Base-by-base conservation (phyloP, 768 basidiomycete genomes). In the Tricholoma matsutake region DNA sequence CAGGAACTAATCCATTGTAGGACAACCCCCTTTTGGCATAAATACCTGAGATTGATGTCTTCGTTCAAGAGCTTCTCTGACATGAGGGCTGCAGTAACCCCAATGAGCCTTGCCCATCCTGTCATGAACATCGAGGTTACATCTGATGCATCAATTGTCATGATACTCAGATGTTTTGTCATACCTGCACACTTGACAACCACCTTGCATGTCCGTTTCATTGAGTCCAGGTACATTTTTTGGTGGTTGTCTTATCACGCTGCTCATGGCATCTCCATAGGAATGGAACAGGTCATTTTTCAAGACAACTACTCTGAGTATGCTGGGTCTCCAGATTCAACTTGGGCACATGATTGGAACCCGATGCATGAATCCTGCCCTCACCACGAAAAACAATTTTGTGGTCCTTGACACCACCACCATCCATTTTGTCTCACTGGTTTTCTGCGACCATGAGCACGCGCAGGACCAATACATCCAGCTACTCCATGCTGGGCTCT, bases 401-500 rank as follows among this genome's bases (percentile, higher is more conserved):
- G 22, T 37, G 14, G 34, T 61, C 14, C 1, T 52, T 2, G 31
- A 47, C 25, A 45, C n/a, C 31, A 49, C 37, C n/a, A 8, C 8
- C 9, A 35, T 52, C 14, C 59, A 60, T 28, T 20, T 20, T 2
- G 22, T 56, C n/a, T 45, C 25, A 9, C 20, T 60, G 10, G 43
- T 14, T 28, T 43, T 55, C 53, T 51, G 52, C 11, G 16, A 41
- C 54, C 56, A 54, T 13, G 49, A 53, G 29, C 29, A 29, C 13
- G 41, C 54, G 1, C 20, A 37, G 16, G 20, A 41, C 22, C 11
- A 29, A 20, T 31, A 56, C 29, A 37, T 39, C 5, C 64, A 67
- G 53, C 57, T 67, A 14, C 61, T 66, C 28, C 54, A 51, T 6
- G 11, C 39, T 10, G 56, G 57, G 13, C 56, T 57, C 13, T 61